Conservation (phyloP, 805 yeast species). For the Nakazawaea ernobii region DNA sequence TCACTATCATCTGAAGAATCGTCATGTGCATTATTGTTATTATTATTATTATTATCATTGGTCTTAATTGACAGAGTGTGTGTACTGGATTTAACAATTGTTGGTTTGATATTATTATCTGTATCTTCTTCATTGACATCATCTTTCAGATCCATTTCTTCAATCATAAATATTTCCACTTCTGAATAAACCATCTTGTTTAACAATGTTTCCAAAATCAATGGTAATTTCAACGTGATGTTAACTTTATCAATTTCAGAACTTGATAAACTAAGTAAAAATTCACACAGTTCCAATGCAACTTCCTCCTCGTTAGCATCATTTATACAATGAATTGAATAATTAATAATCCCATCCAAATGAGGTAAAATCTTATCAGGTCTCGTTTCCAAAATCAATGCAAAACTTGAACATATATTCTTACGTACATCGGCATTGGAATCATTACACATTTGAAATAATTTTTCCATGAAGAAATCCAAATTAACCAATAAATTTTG, state of each 20-base stretch:
- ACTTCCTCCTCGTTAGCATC: conserved; percentile 58
- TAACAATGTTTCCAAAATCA: conserved; percentile 72
- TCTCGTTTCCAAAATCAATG: conserved; percentile 62
- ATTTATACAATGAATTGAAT: conserved; percentile 73
- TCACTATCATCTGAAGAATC: conserved; percentile 45
- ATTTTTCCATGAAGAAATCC: conserved; percentile 57
- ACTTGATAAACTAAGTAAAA: conserved; percentile 70
- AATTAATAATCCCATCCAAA: conserved; percentile 78
- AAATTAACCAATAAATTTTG: conserved; percentile 58
- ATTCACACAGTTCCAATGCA: conserved; percentile 90
- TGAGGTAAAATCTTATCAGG: conserved; percentile 81
- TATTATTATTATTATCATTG: no score
- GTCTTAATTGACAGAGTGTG: conserved; percentile 22
- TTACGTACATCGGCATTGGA: conserved; percentile 54
- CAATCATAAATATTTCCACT: conserved; percentile 63
- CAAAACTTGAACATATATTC: conserved; percentile 73
- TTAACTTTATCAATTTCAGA: conserved; percentile 50
- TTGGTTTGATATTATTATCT: conserved; percentile 85
- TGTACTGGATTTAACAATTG: conserved; percentile 55
- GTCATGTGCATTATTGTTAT: conserved; percentile 15
- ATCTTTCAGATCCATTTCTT: conserved; percentile 62
- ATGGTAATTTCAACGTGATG: conserved; percentile 51
- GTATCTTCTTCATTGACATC: conserved; percentile 75
- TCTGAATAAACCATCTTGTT: conserved; percentile 85
- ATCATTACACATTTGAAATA: conserved; percentile 69